Evolutionary conservation across 2,329 filamentous ascomycete genomes (phyloP), one percentile per base, ranked within the genome.

Genomic region (Pyrenophora graminea): DNA sequence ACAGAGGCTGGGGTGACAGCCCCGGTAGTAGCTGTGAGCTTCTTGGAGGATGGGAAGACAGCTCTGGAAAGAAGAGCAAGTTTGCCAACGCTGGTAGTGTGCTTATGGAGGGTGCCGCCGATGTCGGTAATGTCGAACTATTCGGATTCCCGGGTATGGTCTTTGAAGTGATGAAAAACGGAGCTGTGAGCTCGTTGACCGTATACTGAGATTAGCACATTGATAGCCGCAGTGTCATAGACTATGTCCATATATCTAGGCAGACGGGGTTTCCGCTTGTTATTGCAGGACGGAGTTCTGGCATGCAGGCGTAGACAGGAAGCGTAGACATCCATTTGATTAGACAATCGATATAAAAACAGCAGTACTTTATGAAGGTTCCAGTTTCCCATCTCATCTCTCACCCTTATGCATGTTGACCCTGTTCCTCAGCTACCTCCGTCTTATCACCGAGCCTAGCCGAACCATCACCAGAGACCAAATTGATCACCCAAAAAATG

Each of bases 161-260:
- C 39, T 97, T 99, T 76, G 94, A 99, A 76, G 93, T 99, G 23
- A 76, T 97, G 72, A 92, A 90, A 84, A 97, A 96, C 68, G 91
- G 90, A 3, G 87, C 85, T 55, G 89, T 99, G 19, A 95, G 91
- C 73, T 89, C 90, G 21, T 79, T 97, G 70, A 97, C 93, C 8
- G 86, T 96, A 19, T 96, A 92, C 77, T 96, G 71, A 83, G 37
- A 45, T 7, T 5, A 30, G 10, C 27, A 9, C 27, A 13, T 12
- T 12, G 10, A 13, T 30, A 12, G 9, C 12, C 9, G 25, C 25
- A 27, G 27, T 30, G 27, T 30, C 12, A 12, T 4, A 13, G 2
- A 13, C 27, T 3, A 12, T 30, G 25, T 10, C 9, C 6, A 30
- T 12, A 30, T 30, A 9, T 10, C 10, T 10, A 30, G 23, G 23